Base-by-base conservation (phyloP, 495 filamentous ascomycete species). In the Hypoxylon lenormandii region DNA sequence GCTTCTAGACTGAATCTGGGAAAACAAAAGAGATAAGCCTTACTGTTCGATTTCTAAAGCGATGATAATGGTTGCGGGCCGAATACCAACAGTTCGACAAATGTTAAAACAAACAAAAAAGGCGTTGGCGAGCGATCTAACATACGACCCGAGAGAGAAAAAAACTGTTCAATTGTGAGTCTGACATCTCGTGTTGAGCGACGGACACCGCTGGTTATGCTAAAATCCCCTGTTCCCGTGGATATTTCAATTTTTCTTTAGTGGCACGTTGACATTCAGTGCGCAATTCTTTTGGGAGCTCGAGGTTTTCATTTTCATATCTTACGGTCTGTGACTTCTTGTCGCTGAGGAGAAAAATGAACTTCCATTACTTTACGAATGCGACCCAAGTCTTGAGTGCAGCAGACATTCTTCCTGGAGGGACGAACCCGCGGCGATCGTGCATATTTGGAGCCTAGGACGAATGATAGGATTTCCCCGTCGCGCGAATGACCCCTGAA, bases 111-210 rank as follows among this genome's bases (percentile, higher is more conserved):
- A 15, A 48, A 5, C 66, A 21, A 48, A 5, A 54, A 33, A 10
- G 15, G 18, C n/a, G 26, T 28, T 23, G 22, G 23, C 42, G 43
- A 57, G 50, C 28, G 28, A 62, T 40, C 57, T 21, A 68, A 62
- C 65, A 37, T 68, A 68, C 50, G 65, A 68, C 49, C 16, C 19
- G 42, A 59, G 40, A 37, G 37, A n/a, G n/a, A 8, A 23, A 56
- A 61, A 43, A 11, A 18, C 18, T 56, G 4, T 11, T 54, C 28
- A 22, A 16, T 62, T 38, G 30, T 8, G 5, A 10, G 5, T 22
- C 12, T 30, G 22, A 43, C 15, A 19, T 56, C 45, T 42, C 50
- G 16, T 43, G 43, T 30, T 13, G 43, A 57, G 13, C 37, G 37
- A 45, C 28, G 38, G 22, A 42, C 26, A 56, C 28, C 45, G 46